Evolutionary conservation across 768 basidiomycete genomes (phyloP).

Genomic region (Boletus tomentosulus): DNA sequence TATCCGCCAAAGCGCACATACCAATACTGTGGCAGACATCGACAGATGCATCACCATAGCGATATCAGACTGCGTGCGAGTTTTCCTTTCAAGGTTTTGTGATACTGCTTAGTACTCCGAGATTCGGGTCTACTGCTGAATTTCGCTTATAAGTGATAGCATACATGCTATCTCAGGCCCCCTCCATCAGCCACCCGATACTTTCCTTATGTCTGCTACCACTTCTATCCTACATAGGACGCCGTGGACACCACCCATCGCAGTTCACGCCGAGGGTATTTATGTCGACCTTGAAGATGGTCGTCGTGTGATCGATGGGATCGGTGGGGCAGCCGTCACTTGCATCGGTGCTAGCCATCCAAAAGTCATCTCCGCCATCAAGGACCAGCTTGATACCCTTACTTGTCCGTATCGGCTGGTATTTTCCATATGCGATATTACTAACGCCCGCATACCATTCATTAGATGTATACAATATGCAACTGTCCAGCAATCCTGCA

Average conservation of each 20-base stretch:
- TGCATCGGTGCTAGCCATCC: constrained; percentile 76
- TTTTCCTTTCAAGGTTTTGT: neutral
- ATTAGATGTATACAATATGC: constrained; percentile 84
- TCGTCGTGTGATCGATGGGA: constrained; percentile 64
- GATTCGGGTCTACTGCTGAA: neutral
- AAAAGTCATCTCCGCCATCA: constrained; percentile 65
- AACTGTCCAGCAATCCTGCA: constrained; percentile 75
- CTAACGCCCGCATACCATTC: neutral
- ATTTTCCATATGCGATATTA: neutral
- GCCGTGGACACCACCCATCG: constrained; percentile 71
- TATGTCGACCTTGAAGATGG: constrained; percentile 74
- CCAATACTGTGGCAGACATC: too few relatives aligned
- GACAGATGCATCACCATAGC: too few relatives aligned
- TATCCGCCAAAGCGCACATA: too few relatives aligned
- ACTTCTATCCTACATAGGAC: constrained; percentile 61
- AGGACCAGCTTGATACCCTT: constrained; percentile 75
- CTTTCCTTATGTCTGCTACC: constrained; percentile 12
- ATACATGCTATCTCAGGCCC: neutral
- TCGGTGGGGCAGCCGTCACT: constrained; percentile 82
- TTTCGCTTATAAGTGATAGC: neutral
- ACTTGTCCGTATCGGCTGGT: constrained; percentile 49
- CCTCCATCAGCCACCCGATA: neutral
- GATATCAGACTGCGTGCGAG: neutral
- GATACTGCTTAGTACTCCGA: neutral
- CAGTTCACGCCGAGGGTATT: constrained; percentile 59